Evolutionary conservation across 129 eudicot species (phyloP).

Genomic region (Calendula officinalis): DNA sequence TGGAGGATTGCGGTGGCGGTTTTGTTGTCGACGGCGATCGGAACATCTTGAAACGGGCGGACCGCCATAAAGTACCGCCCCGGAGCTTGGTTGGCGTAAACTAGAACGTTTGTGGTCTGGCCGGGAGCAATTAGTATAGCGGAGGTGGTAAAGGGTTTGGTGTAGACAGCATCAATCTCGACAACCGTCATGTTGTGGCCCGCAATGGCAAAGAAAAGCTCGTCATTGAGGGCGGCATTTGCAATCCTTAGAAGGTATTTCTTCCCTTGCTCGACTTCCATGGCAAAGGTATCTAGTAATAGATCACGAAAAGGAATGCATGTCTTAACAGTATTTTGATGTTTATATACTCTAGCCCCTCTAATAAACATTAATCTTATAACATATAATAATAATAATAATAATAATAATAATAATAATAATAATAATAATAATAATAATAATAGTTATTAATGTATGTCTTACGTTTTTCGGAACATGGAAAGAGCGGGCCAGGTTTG

Average conservation of each 20-base stretch:
- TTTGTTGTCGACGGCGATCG: slow-evolving; percentile 43
- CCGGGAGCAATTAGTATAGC: slow-evolving; percentile 46
- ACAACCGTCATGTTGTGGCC: slow-evolving; percentile 53
- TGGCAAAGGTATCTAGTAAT: background rate
- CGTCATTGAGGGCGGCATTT: slow-evolving; percentile 55
- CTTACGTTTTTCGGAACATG: slow-evolving; percentile 50
- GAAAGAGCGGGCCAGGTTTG: slow-evolving; percentile 53
- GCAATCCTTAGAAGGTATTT: slow-evolving; percentile 42
- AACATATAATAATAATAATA: too few relatives aligned
- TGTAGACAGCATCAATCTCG: slow-evolving; percentile 47
- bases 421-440: too few relatives aligned
- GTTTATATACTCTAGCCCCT: too few relatives aligned
- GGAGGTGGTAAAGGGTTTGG: slow-evolving; percentile 42
- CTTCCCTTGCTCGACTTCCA: slow-evolving; percentile 50
- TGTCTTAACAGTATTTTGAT: too few relatives aligned
- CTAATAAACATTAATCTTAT: too few relatives aligned
- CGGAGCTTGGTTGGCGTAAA: slow-evolving; percentile 34
- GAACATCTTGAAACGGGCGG: slow-evolving; percentile 45
- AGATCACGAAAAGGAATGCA: too few relatives aligned
- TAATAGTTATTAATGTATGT: background rate
- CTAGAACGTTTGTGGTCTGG: slow-evolving; percentile 47
- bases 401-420: too few relatives aligned
- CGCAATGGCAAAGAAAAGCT: slow-evolving; percentile 44
- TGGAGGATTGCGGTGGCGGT: slow-evolving; percentile 50
- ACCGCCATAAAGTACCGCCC: slow-evolving; percentile 47